Evolutionary conservation across 768 basidiomycete species (phyloP).

Genomic region (Flagelloscypha sp.): DNA sequence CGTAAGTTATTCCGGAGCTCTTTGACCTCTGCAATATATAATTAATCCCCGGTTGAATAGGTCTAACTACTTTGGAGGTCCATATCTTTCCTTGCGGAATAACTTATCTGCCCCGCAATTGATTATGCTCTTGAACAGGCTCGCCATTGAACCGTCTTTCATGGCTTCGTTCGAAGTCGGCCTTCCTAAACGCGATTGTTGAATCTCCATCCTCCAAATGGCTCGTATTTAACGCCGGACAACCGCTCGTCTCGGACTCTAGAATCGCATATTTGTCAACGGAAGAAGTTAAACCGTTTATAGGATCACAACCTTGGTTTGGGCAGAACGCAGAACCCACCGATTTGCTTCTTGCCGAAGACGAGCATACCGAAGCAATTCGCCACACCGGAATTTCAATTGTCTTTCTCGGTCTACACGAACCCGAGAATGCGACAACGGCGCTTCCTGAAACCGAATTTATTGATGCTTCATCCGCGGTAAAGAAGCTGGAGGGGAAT

Average conservation of each 20-base stretch:
- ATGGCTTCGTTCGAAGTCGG: slow-evolving; percentile 68
- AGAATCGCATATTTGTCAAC: slow-evolving; percentile 50
- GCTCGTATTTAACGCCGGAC: slow-evolving; percentile 67
- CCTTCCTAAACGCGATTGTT: slow-evolving; percentile 69
- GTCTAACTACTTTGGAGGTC: too few species aligned
- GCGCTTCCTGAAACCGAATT: slow-evolving; percentile 65
- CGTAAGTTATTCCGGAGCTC: too few species aligned
- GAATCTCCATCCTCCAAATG: slow-evolving; percentile 56
- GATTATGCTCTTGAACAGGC: slow-evolving; percentile 24
- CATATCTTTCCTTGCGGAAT: too few species aligned
- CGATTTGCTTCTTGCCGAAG: slow-evolving; percentile 22
- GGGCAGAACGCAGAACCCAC: slow-evolving; percentile 53
- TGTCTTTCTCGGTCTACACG: slow-evolving; percentile 77
- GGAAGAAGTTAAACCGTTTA: slow-evolving; percentile 49
- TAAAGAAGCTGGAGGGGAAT: slow-evolving; percentile 63
- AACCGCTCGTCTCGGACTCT: slow-evolving; percentile 47
- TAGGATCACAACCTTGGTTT: slow-evolving; percentile 65
- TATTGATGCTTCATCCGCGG: slow-evolving; percentile 41
- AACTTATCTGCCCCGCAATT: neutral
- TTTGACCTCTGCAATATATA: too few species aligned
- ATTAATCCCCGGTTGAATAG: too few species aligned
- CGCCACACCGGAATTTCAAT: slow-evolving; percentile 52
- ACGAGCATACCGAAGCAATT: slow-evolving; percentile 39
- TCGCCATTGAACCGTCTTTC: slow-evolving; percentile 76
- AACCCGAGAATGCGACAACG: slow-evolving; percentile 31